phyloP scores from a whole-genome alignment of 345 rosid genomes.

The Psidium friedrichsthalianum region DNA sequence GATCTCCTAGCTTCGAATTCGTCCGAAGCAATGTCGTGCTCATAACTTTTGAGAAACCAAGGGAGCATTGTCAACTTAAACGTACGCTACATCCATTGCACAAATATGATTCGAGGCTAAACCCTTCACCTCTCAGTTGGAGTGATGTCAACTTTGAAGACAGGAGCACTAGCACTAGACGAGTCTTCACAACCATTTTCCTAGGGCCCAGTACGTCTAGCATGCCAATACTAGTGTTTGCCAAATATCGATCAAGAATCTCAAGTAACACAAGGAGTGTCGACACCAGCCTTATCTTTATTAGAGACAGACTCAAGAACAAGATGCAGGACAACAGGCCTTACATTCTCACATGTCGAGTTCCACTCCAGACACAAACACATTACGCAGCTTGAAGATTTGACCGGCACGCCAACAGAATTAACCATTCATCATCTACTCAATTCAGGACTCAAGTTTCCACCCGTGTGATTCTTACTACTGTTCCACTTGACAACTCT shows the following conservation, averaged over 20 bases:
- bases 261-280: background rate
- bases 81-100: background rate
- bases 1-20: background rate
- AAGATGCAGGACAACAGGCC: background rate
- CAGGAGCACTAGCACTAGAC: background rate
- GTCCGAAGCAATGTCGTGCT: background rate
- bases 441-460: background rate
- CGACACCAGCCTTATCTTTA: background rate
- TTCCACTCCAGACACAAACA: too few relatives aligned
- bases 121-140: background rate
- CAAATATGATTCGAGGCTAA: rapidly evolving
- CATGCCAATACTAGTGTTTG: background rate
- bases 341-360: background rate
- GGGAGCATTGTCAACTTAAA: background rate
- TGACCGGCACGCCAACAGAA: too few relatives aligned
- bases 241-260: background rate
- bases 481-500: background rate
- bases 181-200: background rate
- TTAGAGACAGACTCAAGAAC: background rate
- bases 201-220: background rate
- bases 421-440: background rate
- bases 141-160: background rate
- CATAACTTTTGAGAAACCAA: background rate
- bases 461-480: background rate
- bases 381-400: too few relatives aligned